Conservation (phyloP, 768 basidiomycete genomes). For the Kwoniella shandongensis region DNA sequence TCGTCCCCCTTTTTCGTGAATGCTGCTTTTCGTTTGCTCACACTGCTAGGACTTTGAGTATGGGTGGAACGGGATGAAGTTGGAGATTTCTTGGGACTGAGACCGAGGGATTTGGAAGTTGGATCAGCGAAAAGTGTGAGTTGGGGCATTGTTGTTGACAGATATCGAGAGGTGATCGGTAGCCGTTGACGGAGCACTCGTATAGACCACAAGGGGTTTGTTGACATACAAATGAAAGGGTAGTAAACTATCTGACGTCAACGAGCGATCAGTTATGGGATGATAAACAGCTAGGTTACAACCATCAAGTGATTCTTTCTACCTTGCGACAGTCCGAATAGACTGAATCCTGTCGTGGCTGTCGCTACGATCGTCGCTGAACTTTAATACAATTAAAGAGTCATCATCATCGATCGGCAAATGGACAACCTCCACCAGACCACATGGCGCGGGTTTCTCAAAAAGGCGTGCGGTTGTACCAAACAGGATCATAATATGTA, state of each 20-base stretch:
- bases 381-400: background rate
- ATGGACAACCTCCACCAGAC: slow-evolving; percentile 1
- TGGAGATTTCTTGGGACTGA: slow-evolving; percentile 27
- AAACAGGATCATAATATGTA: too few relatives aligned
- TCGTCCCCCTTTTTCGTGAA: slow-evolving; percentile 25
- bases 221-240: slow-evolving; percentile 3
- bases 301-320: too few relatives aligned
- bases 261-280: too few relatives aligned
- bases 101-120: slow-evolving; percentile 23
- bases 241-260: too few relatives aligned
- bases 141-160: slow-evolving; percentile 32
- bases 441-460: too few relatives aligned
- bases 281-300: too few relatives aligned
- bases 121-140: slow-evolving; percentile 35
- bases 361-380: too few relatives aligned
- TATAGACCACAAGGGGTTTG: background rate
- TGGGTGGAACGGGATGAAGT: background rate
- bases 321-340: too few relatives aligned
- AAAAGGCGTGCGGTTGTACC: too few relatives aligned
- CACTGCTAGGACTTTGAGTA: slow-evolving; percentile 1
- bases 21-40: slow-evolving; percentile 12
- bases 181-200: background rate
- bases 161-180: background rate
- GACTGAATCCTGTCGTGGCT: too few relatives aligned
- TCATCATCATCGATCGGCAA: slow-evolving; percentile 1